These are phyloP conservation scores for Botryotinia globosa DNA, from an alignment of 2,329 filamentous ascomycete species.

Conservation along the genomic window DNA sequence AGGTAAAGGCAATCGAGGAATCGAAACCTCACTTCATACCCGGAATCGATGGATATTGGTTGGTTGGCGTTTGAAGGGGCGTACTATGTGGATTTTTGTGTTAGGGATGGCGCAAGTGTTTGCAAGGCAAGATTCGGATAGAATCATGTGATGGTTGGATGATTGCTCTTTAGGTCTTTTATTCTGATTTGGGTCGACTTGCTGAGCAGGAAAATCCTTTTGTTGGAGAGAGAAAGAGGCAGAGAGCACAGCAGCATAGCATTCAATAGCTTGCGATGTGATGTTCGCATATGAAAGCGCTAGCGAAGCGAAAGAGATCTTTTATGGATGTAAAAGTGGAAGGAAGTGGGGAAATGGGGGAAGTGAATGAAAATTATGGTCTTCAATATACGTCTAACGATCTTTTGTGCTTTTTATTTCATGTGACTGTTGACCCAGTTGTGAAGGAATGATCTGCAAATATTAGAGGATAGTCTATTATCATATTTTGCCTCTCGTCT, in stretches of 20 bases:
- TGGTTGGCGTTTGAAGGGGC: constrained; percentile 7
- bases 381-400: background rate
- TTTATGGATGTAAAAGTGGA: background rate
- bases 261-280: background rate
- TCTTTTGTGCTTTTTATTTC: background rate
- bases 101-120: background rate
- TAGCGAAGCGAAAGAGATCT: constrained; percentile 10
- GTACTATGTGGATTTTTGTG: constrained; percentile 10
- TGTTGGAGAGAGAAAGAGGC: background rate
- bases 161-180: background rate
- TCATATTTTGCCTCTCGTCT: background rate
- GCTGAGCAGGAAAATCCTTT: background rate
- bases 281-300: constrained; percentile 2
- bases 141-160: background rate
- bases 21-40: constrained; percentile 16
- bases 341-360: background rate
- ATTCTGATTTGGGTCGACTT: background rate
- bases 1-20: constrained; percentile 11
- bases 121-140: background rate
- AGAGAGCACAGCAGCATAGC: background rate
- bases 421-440: background rate
- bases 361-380: constrained; percentile 3
- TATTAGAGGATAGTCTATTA: background rate
- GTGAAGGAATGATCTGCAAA: too few relatives aligned
- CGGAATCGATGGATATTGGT: constrained; percentile 17